Conservation (phyloP, 2,329 filamentous ascomycete genomes). For the Xylaria multiplex region DNA sequence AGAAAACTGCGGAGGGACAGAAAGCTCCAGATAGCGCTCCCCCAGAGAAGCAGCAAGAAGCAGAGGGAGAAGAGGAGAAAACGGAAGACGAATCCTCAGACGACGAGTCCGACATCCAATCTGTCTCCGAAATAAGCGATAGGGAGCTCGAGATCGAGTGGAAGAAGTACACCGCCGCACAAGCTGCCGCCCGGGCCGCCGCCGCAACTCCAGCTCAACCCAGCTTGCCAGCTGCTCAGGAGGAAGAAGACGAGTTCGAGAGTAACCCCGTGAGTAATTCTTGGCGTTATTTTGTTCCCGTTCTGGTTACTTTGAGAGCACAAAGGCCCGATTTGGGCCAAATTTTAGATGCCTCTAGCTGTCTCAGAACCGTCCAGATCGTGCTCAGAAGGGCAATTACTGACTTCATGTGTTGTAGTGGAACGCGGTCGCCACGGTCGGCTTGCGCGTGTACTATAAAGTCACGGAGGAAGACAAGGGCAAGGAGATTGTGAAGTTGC, state of each 20-base stretch:
- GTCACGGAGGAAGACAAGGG: slow-evolving; percentile 48
- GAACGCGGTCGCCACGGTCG: slow-evolving; percentile 71
- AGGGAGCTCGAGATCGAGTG: slow-evolving; percentile 52
- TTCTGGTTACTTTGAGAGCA: too few relatives aligned
- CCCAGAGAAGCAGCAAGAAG: not conserved
- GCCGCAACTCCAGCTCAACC: slow-evolving; percentile 40
- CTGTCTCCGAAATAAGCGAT: slow-evolving; percentile 54
- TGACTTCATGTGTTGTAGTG: slow-evolving; percentile 49
- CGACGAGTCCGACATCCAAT: slow-evolving; percentile 47
- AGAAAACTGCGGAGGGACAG: not conserved
- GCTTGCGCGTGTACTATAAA: slow-evolving; percentile 69
- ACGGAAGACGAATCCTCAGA: slow-evolving; percentile 39
- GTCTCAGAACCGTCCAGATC: too few relatives aligned
- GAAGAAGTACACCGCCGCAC: slow-evolving; percentile 38
- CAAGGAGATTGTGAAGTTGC: slow-evolving; percentile 52
- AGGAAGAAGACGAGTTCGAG: slow-evolving; percentile 65
- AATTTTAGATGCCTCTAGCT: too few relatives aligned
- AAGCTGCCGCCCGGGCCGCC: slow-evolving; percentile 41
- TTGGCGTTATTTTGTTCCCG: too few relatives aligned
- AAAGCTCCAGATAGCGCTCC: not conserved
- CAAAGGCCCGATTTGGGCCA: too few relatives aligned
- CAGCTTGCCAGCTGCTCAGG: slow-evolving; percentile 51
- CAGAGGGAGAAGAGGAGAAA: slow-evolving; percentile 35
- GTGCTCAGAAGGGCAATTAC: too few relatives aligned
- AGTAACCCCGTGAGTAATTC: slow-evolving; percentile 53